Evolutionary conservation across 371 early-diverging fungal genomes (phyloP).

Genomic region (Entomophthora muscae): DNA sequence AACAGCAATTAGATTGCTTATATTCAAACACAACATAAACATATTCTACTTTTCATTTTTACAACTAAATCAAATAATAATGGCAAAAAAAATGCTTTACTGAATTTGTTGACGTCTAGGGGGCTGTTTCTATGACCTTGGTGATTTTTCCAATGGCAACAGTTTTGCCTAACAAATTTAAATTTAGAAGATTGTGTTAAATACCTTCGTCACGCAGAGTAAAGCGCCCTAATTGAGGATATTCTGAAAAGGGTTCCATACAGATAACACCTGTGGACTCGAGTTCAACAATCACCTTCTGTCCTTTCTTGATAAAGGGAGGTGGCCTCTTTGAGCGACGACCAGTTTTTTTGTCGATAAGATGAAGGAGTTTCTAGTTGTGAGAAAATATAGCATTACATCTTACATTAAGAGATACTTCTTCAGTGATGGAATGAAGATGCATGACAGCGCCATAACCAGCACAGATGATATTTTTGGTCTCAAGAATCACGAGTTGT

Average conservation of each 20-base stretch:
- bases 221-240: slow-evolving; percentile 88
- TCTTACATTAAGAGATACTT: slow-evolving; percentile 47
- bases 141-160: slow-evolving; percentile 89
- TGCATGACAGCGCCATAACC: slow-evolving; percentile 87
- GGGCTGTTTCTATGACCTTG: slow-evolving; percentile 35
- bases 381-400: background rate
- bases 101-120: background rate
- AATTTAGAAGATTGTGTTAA: background rate
- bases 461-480: slow-evolving; percentile 87
- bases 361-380: slow-evolving; percentile 49
- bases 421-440: slow-evolving; percentile 74
- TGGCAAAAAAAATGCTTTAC: too few relatives aligned
- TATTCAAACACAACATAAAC: too few relatives aligned
- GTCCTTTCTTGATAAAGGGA: slow-evolving; percentile 81
- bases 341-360: slow-evolving; percentile 73
- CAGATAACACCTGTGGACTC: slow-evolving; percentile 57
- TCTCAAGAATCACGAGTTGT: slow-evolving; percentile 74
- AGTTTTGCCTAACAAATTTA: slow-evolving; percentile 40
- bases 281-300: slow-evolving; percentile 65
- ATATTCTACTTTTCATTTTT: too few relatives aligned
- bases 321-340: slow-evolving; percentile 76
- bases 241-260: slow-evolving; percentile 76
- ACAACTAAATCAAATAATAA: too few relatives aligned
- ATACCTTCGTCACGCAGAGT: slow-evolving; percentile 87
- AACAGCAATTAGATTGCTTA: too few relatives aligned